Evolutionary conservation across 2,329 filamentous ascomycete species (phyloP), one percentile per base, ranked within the genome.

Genomic region (Neocatenulostroma microsporum): DNA sequence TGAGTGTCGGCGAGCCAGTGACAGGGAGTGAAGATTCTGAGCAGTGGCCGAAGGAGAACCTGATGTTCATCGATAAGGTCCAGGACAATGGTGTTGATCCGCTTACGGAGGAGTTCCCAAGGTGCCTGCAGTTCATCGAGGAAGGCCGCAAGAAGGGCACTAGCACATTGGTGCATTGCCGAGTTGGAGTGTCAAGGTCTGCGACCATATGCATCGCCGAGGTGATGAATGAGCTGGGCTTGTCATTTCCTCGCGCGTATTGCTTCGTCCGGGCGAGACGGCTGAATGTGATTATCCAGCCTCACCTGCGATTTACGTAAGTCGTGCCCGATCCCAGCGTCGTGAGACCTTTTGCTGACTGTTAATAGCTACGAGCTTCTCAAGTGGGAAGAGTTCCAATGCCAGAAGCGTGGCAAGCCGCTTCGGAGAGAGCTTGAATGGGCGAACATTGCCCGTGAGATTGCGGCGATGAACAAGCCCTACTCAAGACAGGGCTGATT

Each of bases 171-270:
- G 91, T 98, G 12, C 91, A 98, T 60, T 98, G 91, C 59, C 82
- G 91, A 13, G 91, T 98, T 6, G 91, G 91, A 31, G 91, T 98
- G 37, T 95, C 88, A 34, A 78, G 91, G 34, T 94, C 86, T 45
- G 91, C 91, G 10, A 98, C 89, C 2, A 95, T 98, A 44, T 96
- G 91, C 59, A 98, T 98, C 53, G 91, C 91, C n/a, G 88, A 96
- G 62, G 86, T 96, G 23, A 98, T 98, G 91, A 79, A 81, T 23
- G 72, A 81, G 18, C 63, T 86, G 50, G 72, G 77, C 15, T 66
- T 95, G 47, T 91, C 86, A 1, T 89, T 96, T 51, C 87, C 91
- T 10, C 76, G 84, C 37, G 91, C 91, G 41, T 98, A 98, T 62
- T 96, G 91, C 61, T 96, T 89, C 60, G 91, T 98, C 24, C 80